A percentile compares a stretch with the other conserved stretches of the same genome.
Evolutionary conservation across 345 rosid genomes (phyloP).

Genomic region (Cardamine resedifolia): DNA sequence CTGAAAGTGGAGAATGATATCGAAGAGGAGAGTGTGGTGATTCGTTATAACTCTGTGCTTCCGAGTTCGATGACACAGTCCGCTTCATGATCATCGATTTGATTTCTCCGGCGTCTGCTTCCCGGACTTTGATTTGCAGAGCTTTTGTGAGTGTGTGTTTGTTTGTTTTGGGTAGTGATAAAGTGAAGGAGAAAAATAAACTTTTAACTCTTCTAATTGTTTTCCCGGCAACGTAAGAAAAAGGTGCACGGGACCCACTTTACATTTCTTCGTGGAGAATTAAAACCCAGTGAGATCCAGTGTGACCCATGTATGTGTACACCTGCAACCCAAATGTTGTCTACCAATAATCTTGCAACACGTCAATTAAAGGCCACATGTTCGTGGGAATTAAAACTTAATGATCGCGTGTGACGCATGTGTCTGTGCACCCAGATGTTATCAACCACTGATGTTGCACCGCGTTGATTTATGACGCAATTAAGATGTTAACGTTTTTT

Average conservation of each 20-base stretch:
- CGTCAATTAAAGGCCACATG: neutral
- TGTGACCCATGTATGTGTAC: conserved; percentile 2
- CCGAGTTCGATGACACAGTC: conserved; percentile 67
- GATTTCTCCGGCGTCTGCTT: conserved; percentile 19
- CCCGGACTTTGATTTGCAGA: conserved; percentile 23
- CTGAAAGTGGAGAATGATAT: conserved; percentile 67
- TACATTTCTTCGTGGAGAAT: conserved; percentile 32
- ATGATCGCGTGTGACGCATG: neutral
- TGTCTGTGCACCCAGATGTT: neutral
- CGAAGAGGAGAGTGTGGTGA: conserved; percentile 76
- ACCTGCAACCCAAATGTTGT: neutral
- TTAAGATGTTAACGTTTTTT: neutral
- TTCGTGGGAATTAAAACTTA: neutral
- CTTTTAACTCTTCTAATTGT: conserved; percentile 3
- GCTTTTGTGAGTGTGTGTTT: neutral
- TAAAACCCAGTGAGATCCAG: neutral
- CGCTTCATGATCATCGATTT: conserved; percentile 49
- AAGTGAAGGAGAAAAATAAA: conserved; percentile 20
- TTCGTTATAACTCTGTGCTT: conserved; percentile 42
- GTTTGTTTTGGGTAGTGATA: conserved; percentile 27
- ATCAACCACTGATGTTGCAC: neutral
- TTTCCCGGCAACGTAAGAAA: conserved; percentile 25
- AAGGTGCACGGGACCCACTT: conserved; percentile 6
- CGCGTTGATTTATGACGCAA: neutral
- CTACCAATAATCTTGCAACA: neutral